Conservation (phyloP, 768 basidiomycete species). For the Leccinum uliginosum region DNA sequence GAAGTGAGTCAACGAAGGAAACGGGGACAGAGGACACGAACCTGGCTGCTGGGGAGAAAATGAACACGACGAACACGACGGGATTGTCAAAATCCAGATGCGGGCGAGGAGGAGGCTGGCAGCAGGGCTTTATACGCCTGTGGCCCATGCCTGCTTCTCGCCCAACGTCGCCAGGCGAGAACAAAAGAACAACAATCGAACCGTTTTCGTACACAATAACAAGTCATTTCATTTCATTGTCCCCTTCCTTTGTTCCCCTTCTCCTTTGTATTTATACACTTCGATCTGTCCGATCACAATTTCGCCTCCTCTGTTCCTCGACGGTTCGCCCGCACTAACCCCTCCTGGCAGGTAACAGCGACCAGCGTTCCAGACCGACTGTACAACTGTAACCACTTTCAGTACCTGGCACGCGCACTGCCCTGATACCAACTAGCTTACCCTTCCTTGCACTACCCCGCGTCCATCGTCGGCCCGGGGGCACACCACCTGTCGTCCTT, state of each 20-base stretch:
- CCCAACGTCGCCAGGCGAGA: slow-evolving; percentile 31
- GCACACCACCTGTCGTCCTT: slow-evolving; percentile 48
- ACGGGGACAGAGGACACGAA: slow-evolving; percentile 5
- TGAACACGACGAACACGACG: slow-evolving; percentile 11
- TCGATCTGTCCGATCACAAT: slow-evolving; percentile 14
- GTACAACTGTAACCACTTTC: slow-evolving; percentile 49
- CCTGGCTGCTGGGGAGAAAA: slow-evolving; percentile 27
- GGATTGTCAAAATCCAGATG: slow-evolving; percentile 37
- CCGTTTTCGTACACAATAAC: slow-evolving; percentile 32
- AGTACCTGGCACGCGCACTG: slow-evolving; percentile 2
- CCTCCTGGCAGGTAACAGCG: slow-evolving; percentile 79
- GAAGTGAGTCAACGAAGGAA: neutral
- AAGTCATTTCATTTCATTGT: slow-evolving; percentile 19
- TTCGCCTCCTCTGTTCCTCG: slow-evolving; percentile 36
- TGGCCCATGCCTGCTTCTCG: slow-evolving; percentile 8
- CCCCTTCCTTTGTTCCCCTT: slow-evolving; percentile 15
- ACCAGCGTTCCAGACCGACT: slow-evolving; percentile 61
- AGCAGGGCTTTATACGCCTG: slow-evolving; percentile 24
- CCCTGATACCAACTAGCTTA: slow-evolving; percentile 31
- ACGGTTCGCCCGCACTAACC: slow-evolving; percentile 61
- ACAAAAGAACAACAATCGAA: slow-evolving; percentile 27
- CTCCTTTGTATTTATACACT: slow-evolving; percentile 12
- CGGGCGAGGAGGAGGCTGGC: neutral
- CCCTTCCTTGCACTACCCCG: slow-evolving; percentile 66
- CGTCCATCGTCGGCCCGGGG: slow-evolving; percentile 64